Conservation (phyloP, 371 early-diverging fungal species). For the Mortierella sp. region DNA sequence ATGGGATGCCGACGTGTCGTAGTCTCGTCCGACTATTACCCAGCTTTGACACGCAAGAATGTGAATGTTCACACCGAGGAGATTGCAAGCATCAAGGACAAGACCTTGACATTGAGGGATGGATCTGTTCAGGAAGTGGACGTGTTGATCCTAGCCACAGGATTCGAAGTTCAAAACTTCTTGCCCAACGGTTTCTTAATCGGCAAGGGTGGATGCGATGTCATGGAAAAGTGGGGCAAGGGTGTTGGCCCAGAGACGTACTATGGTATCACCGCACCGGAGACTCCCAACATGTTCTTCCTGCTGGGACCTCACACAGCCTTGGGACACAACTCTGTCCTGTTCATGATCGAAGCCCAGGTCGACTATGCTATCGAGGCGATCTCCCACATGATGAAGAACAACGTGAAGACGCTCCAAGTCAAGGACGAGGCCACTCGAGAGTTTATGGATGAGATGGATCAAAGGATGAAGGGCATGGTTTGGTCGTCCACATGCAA, state of each 20-base stretch:
- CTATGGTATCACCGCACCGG: slow-evolving; percentile 38
- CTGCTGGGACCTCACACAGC: slow-evolving; percentile 43
- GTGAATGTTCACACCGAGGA: slow-evolving; percentile 57
- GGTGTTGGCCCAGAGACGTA: slow-evolving; percentile 28
- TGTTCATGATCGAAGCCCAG: slow-evolving; percentile 46
- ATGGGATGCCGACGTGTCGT: slow-evolving; percentile 70
- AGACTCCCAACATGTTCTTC: slow-evolving; percentile 58
- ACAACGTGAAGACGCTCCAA: slow-evolving; percentile 34
- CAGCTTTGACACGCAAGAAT: slow-evolving; percentile 58
- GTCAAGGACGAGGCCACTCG: slow-evolving; percentile 31
- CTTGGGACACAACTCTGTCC: slow-evolving; percentile 39
- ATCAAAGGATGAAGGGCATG: slow-evolving; percentile 47
- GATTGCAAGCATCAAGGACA: slow-evolving; percentile 56
- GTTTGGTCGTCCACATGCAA: slow-evolving; percentile 53
- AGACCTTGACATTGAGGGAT: slow-evolving; percentile 54
- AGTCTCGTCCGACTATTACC: slow-evolving; percentile 60
- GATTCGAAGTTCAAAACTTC: slow-evolving; percentile 61
- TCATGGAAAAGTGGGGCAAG: slow-evolving; percentile 26
- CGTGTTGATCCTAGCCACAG: slow-evolving; percentile 71
- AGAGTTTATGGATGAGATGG: slow-evolving; percentile 31
- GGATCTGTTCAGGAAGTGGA: slow-evolving; percentile 61
- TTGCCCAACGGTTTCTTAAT: slow-evolving; percentile 25
- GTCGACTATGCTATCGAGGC: slow-evolving; percentile 44
- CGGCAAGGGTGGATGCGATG: slow-evolving; percentile 34
- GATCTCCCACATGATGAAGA: slow-evolving; percentile 48